These are phyloP conservation scores for Chalaropsis ovoidea DNA, from an alignment of 2,329 filamentous ascomycete genomes.

Conservation along the genomic window DNA sequence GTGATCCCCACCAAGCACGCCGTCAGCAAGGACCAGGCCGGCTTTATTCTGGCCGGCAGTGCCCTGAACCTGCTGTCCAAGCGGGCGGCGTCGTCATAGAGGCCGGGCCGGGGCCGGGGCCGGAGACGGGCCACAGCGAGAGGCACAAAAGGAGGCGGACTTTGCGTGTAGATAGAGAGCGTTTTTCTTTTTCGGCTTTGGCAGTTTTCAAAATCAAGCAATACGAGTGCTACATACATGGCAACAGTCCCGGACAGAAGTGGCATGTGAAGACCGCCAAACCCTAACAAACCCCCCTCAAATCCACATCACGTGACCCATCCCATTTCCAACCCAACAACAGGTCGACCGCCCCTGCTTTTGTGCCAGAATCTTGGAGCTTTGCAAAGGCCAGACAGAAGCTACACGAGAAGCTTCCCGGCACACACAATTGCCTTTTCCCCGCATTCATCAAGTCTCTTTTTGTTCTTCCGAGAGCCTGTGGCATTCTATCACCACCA, in stretches of 20 bases:
- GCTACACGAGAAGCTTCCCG: neutral
- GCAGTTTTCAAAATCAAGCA: too few relatives aligned
- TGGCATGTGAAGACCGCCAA: neutral
- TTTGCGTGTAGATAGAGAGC: neutral
- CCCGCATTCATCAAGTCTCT: too few relatives aligned
- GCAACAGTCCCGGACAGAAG: too few relatives aligned
- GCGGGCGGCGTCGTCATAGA: conserved; percentile 28
- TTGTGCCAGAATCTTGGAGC: conserved; percentile 11
- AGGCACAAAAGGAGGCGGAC: neutral
- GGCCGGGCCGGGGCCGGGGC: neutral
- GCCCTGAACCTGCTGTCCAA: conserved; percentile 82
- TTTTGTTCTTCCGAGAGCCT: too few relatives aligned
- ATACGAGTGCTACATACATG: too few relatives aligned
- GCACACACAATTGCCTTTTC: neutral
- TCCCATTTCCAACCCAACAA: neutral
- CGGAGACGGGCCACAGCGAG: too few relatives aligned
- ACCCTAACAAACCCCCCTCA: neutral
- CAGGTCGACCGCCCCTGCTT: neutral
- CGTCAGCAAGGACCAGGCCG: conserved; percentile 79
- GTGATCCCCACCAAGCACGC: conserved; percentile 74
- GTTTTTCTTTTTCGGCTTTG: conserved; percentile 4
- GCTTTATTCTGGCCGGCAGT: conserved; percentile 85
- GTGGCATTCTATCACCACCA: too few relatives aligned
- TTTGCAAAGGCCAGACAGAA: neutral
- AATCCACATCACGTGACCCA: neutral